Evolutionary conservation across 495 filamentous ascomycete genomes (phyloP), one percentile per base, ranked within the genome.

Genomic region (Lophiostoma macrostomum): DNA sequence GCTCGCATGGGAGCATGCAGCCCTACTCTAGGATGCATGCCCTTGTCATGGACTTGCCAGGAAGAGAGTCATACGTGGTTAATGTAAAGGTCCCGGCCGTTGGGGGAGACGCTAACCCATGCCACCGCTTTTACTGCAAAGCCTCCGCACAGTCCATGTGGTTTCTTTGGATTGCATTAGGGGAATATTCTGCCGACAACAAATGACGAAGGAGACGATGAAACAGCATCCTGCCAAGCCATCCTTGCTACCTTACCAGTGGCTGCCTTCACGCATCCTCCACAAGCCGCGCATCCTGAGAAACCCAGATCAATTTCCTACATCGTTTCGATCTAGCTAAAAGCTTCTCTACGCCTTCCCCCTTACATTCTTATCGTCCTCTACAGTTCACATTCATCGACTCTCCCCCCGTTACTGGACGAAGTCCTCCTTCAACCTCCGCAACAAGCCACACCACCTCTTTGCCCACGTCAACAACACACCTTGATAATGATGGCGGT

Each of bases 211-310:
- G 10, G 40, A 40, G 34, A 8, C 13, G 18, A 35, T 52, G 55
- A 58, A 58, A 58, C 47, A 48, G 7, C 14, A 18, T 53, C 6
- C 35, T n/a, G 37, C 53, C 45, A 56, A 56, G 53, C n/a, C n/a
- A n/a, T n/a, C n/a, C n/a, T n/a, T n/a, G n/a, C n/a, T n/a, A n/a
- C n/a, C n/a, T n/a, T n/a, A n/a, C n/a, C n/a, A n/a, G n/a, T n/a
- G n/a, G n/a, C n/a, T n/a, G n/a, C n/a, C n/a, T n/a, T n/a, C n/a
- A n/a, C n/a, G n/a, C n/a, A n/a, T n/a, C n/a, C n/a, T n/a, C n/a
- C n/a, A n/a, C n/a, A n/a, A n/a, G n/a, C n/a, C n/a, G n/a, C n/a
- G n/a, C n/a, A n/a, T n/a, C n/a, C n/a, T n/a, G n/a, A n/a, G n/a
- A n/a, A n/a, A n/a, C 4, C 20, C 18, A 6, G 16, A 13, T 3